phyloP scores from a whole-genome alignment of 169 alveolate genomes.

The Eimeria tenella region DNA sequence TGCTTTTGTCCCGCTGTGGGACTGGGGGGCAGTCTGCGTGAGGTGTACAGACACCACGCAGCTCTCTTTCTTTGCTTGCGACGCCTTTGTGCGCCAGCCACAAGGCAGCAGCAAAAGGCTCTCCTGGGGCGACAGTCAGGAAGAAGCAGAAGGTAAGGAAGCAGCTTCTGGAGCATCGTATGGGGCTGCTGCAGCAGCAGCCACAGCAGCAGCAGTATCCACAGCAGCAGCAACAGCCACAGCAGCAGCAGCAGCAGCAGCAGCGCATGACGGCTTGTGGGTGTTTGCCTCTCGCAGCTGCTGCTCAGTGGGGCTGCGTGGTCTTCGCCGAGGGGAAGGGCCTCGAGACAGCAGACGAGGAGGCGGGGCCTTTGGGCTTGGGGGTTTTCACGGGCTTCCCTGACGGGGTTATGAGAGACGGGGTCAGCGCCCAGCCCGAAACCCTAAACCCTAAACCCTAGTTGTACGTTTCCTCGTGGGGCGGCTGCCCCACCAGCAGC shows the following conservation, averaged over 20 bases:
- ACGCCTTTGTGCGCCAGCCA: neutral
- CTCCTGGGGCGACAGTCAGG: slow-evolving; percentile 26
- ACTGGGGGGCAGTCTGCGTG: slow-evolving; percentile 52
- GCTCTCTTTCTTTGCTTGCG: slow-evolving; percentile 41
- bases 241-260: slow-evolving; percentile 32
- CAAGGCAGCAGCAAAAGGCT: slow-evolving; percentile 25
- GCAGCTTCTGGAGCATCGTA: neutral
- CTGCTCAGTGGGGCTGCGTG: neutral
- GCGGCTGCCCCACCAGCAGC: too few relatives aligned
- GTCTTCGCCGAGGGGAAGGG: neutral
- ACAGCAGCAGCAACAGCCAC: neutral
- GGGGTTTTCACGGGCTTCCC: neutral
- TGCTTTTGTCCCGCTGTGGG: neutral
- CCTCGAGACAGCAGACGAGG: slow-evolving; percentile 49
- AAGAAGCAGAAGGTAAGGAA: neutral
- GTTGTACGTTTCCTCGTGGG: neutral
- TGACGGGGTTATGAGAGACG: neutral
- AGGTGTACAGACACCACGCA: slow-evolving; percentile 73
- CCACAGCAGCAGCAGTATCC: neutral
- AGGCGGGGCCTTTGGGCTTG: neutral
- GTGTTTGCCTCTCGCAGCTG: neutral
- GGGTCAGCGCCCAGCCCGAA: neutral
- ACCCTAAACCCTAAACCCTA: slow-evolving; percentile 34
- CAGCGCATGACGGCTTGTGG: neutral
- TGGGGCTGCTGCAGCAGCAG: neutral